phyloP scores from a whole-genome alignment of 2,329 filamentous ascomycete genomes.

The Helicocarpus griseus region DNA sequence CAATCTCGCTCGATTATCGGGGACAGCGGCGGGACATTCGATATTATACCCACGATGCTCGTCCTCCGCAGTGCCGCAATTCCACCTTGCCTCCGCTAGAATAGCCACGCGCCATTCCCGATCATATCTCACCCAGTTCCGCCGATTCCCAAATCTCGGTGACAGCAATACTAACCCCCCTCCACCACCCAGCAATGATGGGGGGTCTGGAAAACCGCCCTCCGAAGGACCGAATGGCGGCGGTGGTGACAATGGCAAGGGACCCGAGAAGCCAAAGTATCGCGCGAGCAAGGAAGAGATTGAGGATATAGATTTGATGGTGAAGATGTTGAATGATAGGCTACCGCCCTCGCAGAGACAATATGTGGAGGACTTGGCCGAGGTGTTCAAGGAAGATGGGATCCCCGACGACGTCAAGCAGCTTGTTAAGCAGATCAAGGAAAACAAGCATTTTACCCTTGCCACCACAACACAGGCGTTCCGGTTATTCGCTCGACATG shows the following conservation, averaged over 20 bases:
- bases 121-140: slow-evolving; percentile 32
- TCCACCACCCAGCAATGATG: background rate
- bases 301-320: slow-evolving; percentile 48
- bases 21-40: slow-evolving; percentile 44
- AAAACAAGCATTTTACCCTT: slow-evolving; percentile 38
- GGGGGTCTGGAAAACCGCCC: slow-evolving; percentile 18
- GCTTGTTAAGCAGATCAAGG: slow-evolving; percentile 48
- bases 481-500: slow-evolving; percentile 46
- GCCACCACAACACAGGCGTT: slow-evolving; percentile 53
- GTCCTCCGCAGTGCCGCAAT: slow-evolving; percentile 27
- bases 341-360: slow-evolving; percentile 54
- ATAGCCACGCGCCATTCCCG: slow-evolving; percentile 25
- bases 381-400: slow-evolving; percentile 56
- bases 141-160: slow-evolving; percentile 19
- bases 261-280: slow-evolving; percentile 31
- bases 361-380: slow-evolving; percentile 50
- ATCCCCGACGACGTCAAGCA: slow-evolving; percentile 59
- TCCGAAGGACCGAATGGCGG: slow-evolving; percentile 5
- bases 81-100: slow-evolving; percentile 29
- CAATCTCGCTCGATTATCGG: slow-evolving; percentile 54
- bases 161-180: background rate
- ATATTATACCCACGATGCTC: slow-evolving; percentile 35
- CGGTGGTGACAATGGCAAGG: slow-evolving; percentile 20
- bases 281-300: slow-evolving; percentile 46
- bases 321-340: slow-evolving; percentile 46